These are phyloP conservation scores for Codiaeum variegatum DNA, from an alignment of 441 rosid genomes.

Conservation along the genomic window DNA sequence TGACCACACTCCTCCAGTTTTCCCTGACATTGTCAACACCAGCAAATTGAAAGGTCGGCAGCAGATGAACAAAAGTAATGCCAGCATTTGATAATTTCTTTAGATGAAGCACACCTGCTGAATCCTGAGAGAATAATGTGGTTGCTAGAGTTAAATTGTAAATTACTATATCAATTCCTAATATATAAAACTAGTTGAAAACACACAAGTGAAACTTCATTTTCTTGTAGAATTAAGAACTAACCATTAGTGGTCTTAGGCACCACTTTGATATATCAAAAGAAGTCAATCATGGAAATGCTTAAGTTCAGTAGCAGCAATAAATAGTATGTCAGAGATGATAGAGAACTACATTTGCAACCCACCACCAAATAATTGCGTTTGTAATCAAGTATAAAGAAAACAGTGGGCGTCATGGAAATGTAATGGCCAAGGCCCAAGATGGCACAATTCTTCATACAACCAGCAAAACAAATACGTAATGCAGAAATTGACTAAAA, in stretches of 20 bases:
- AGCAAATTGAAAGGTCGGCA: conserved; percentile 87
- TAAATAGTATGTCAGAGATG: not conserved
- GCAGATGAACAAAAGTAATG: conserved; percentile 81
- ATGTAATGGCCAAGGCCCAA: not conserved
- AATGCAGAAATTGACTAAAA: conserved; percentile 1
- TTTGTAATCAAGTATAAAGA: not conserved
- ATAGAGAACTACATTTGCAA: not conserved
- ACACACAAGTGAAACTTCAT: not conserved
- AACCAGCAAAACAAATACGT: not conserved
- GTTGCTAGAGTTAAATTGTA: conserved; percentile 16
- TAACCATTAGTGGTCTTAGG: no score
- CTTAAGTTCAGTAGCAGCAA: not conserved
- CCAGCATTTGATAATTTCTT: conserved; percentile 85
- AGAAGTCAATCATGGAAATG: not conserved
- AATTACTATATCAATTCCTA: not conserved
- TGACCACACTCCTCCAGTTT: conserved; percentile 84
- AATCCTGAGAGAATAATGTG: conserved; percentile 49
- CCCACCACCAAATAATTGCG: not conserved
- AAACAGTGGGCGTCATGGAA: not conserved
- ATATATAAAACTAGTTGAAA: conserved; percentile 1
- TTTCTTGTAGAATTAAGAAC: no score
- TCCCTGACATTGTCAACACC: conserved; percentile 79
- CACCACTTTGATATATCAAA: not conserved
- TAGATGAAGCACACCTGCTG: conserved; percentile 73
- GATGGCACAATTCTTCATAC: not conserved